Base-by-base conservation (phyloP, 208 protist species). In the Trypanosoma congolense region DNA sequence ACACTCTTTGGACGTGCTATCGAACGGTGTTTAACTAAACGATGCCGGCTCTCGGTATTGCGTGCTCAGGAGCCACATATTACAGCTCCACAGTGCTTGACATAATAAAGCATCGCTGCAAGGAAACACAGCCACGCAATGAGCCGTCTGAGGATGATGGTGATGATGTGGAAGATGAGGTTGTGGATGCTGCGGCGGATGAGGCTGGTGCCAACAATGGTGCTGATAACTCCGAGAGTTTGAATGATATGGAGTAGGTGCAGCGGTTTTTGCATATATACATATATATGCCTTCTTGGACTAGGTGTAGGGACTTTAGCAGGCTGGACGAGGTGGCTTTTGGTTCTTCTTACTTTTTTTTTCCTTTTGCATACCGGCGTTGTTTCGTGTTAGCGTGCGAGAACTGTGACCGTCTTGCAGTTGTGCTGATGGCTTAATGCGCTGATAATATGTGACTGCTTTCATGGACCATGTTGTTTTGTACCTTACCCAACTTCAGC, bases 21-120 rank as follows among this genome's bases (percentile, higher is more conserved):
- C 22, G 18, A 16, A 56, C 28, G 18, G 25, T 6, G 16, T 38
- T 6, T 38, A 12, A 12, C 9, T 38, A 12, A 38, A 6, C 4
- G 12, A 91, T 91, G 83, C 80, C 83, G 18, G 80, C 80, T 46
- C 71, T 91, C 28, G 65, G 65, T 63, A 87, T 91, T 47, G 77
- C 72, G 25, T 91, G 83, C 54, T 69, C 77, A 29, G 80, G 76
- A 40, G 77, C 74, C 55, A 70, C 66, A n/a, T 87, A 91, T 63
- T 73, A 68, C 48, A 56, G 61, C 21, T 70, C 67, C 43, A 35
- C 65, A n/a, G 77, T 71, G 16, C 65, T 91, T 26, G 79, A 83
- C 47, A 59, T 79, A 21, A 91, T 91, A 73, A 69, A 63, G 53
- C 58, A 84, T 65, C 73, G 74, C 56, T 91, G 83, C 73, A 80